These are phyloP conservation scores for Pisolithus microcarpus DNA, from an alignment of 768 basidiomycete genomes.

Conservation along the genomic window DNA sequence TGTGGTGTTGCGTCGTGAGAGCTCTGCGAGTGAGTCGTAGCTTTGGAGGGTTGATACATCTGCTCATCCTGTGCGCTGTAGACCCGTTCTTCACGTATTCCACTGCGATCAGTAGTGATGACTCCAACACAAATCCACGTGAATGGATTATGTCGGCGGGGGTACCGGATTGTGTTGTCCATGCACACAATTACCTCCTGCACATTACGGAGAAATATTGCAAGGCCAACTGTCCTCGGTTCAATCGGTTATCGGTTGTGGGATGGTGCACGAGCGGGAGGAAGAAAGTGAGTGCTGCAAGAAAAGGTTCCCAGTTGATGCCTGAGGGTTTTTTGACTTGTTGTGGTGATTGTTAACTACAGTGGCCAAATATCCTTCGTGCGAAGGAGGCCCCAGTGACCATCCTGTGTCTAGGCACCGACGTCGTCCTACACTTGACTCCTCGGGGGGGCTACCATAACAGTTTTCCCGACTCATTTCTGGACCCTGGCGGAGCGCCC, in stretches of 20 bases:
- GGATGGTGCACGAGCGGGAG: conserved; percentile 39
- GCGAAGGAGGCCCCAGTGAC: conserved; percentile 16
- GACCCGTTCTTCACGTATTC: conserved; percentile 24
- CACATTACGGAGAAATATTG: conserved; percentile 29
- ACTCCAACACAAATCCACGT: conserved; percentile 7
- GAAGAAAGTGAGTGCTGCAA: conserved; percentile 24
- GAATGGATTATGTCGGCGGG: conserved; percentile 18
- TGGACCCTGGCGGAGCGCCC: too few relatives aligned
- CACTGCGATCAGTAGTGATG: conserved; percentile 5
- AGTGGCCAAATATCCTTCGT: conserved; percentile 19
- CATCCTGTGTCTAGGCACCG: conserved; percentile 21
- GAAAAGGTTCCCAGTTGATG: not conserved
- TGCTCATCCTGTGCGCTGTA: conserved; percentile 5
- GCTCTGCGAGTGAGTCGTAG: conserved; percentile 14
- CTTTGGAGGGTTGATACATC: not conserved
- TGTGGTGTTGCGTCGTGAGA: conserved; percentile 14
- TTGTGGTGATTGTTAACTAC: not conserved
- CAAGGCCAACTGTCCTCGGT: conserved; percentile 23
- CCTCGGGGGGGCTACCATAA: conserved; percentile 21
- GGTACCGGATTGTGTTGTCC: conserved; percentile 15
- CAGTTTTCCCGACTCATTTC: not conserved
- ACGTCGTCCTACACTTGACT: conserved; percentile 16
- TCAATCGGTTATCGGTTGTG: conserved; percentile 30
- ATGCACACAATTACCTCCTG: conserved; percentile 22
- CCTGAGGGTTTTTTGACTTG: not conserved